Evolutionary conservation across 495 filamentous ascomycete genomes (phyloP), one percentile per base, ranked within the genome.

Genomic region (Neurospora hispaniola): DNA sequence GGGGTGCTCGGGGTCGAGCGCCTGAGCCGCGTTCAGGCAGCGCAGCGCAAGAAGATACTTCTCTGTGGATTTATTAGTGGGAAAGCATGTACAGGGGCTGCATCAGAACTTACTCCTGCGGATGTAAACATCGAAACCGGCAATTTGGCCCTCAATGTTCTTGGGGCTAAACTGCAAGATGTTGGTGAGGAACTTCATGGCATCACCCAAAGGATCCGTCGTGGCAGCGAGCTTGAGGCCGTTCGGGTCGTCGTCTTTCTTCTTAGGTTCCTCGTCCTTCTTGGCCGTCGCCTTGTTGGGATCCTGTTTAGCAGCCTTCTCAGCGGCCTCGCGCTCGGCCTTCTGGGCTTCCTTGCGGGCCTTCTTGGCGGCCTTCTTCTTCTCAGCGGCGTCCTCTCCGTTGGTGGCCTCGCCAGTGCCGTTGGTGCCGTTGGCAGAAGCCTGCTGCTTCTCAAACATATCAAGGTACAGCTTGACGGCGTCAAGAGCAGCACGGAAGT

Each of bases 351-450:
- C 96, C 81, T 93, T 94, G 83, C 90, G 94, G 3, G 95, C 94
- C 84, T 98, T 99, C 87, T 97, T 98, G 44, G 92, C 84, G 1
- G 93, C 93, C 85, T 96, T 98, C 87, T 97, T 98, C 71, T 88
- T 87, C 77, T 97, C 94, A 5, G 88, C 88, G 1, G 88, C 87
- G 69, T 91, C 89, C 48, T 86, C 85, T 7, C 84, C 85, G 27
- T 87, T 87, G 69, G 84, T 81, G 18, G 80, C 79, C 69, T 80
- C 77, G 6, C 80, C 85, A 42, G 80, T 78, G 41, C 84, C 85
- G 71, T 83, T 82, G 40, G 83, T 76, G 35, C 89, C 89, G 72
- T 90, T 90, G 27, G 83, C 86, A n/a, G 84, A 79, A 18, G 54
- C 54, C 54, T 89, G 79, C 1, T 92, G 92, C 71, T 92, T 88